Conservation (phyloP, 768 basidiomycete genomes). For the Asterophora lycoperdoides region DNA sequence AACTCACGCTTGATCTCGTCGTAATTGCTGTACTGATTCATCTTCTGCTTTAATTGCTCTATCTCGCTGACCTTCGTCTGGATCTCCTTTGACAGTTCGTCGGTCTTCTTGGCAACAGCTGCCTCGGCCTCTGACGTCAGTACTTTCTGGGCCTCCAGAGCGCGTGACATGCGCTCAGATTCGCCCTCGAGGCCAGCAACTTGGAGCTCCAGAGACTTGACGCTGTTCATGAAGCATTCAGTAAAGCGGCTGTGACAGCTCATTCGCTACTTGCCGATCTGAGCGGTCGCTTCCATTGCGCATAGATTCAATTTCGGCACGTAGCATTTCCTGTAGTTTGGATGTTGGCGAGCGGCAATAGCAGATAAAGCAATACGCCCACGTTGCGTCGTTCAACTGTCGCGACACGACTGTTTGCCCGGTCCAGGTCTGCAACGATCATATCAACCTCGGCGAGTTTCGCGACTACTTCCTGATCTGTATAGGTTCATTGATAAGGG, state of each 20-base stretch:
- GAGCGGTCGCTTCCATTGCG: constrained; percentile 73
- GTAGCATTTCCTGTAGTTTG: constrained; percentile 72
- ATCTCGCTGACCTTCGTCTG: constrained; percentile 58
- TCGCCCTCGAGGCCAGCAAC: constrained; percentile 76
- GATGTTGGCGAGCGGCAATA: neutral
- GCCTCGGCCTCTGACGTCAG: constrained; percentile 44
- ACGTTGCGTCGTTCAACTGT: constrained; percentile 93
- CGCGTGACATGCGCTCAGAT: constrained; percentile 60
- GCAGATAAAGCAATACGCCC: constrained; percentile 16
- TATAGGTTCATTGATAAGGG: neutral
- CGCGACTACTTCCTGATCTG: constrained; percentile 89
- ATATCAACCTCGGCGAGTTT: constrained; percentile 93
- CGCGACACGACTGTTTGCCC: constrained; percentile 91
- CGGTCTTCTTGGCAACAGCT: constrained; percentile 45
- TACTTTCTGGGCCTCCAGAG: constrained; percentile 59
- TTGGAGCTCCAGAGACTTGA: constrained; percentile 68
- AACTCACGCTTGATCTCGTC: constrained; percentile 98
- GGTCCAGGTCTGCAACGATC: constrained; percentile 89
- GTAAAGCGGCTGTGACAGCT: neutral
- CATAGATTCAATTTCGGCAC: constrained; percentile 91
- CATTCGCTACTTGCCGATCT: constrained; percentile 52
- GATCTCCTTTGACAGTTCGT: constrained; percentile 59
- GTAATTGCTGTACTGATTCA: constrained; percentile 80
- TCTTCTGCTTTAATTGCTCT: constrained; percentile 59
- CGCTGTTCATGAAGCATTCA: constrained; percentile 35